Base-by-base conservation (phyloP, 2,329 filamentous ascomycete genomes). In the Emergomyces orientalis region DNA sequence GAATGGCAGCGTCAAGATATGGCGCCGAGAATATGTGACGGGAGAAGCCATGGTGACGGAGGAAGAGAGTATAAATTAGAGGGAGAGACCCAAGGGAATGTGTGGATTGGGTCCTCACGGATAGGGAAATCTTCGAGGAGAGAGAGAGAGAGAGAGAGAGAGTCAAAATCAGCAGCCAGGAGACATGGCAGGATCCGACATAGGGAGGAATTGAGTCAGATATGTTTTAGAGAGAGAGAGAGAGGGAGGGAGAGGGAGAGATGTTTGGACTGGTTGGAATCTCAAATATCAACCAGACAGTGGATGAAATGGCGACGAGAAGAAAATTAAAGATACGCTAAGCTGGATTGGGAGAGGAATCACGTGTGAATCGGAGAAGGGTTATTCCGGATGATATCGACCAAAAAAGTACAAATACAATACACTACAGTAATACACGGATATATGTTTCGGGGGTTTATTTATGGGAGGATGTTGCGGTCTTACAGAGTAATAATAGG, bases 1-100 rank as follows among this genome's bases (percentile, higher is more conserved):
- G 62, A 77, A 78, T 5, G 74, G 73, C 54, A 78, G 65, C 34
- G 70, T 69, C 43, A 74, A 59, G 41, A 74, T 69, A 8, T 74
- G 72, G 67, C 76, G 72, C 65, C 71, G 27, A 6, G 59, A 52
- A 30, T 19, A 34, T 37, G 39, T 47, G 39, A 56, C 34, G 13
- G 60, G 49, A 19, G 17, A 41, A 51, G 59, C 45, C 59, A 60
- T 60, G 39, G 32, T 39, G 25, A 22, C 30, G 30, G 25, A 27
- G 41, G 41, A 43, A 1, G 56, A 27, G 32, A 34, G 30, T 34
- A 27, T n/a, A 37, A 37, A 22, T 55, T 32, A 6, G 27, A 27
- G 7, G 8, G 22, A 54, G 45, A 49, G 22, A 13, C n/a, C 45
- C 45, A 49, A 19, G 43, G 43, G 11, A 3, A 11, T 49, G 45